phyloP scores from a whole-genome alignment of 768 basidiomycete species.

The Leccinum obscurum region DNA sequence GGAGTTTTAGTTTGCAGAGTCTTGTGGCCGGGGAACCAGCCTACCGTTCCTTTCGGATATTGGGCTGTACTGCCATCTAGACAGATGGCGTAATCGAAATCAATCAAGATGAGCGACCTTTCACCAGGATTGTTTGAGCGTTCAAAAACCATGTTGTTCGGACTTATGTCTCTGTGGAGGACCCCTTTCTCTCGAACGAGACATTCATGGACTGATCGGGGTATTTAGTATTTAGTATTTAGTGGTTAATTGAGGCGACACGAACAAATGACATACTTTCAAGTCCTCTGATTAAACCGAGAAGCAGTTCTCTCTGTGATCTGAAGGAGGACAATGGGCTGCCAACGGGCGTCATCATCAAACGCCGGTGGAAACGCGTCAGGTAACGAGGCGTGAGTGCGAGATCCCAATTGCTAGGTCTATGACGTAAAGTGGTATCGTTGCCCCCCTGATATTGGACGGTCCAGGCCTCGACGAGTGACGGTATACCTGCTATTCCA shows the following conservation, averaged over 20 bases:
- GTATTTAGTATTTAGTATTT: not conserved
- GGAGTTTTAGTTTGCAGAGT: not conserved
- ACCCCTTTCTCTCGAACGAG: not conserved
- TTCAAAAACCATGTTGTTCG: not conserved
- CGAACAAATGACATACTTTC: not conserved
- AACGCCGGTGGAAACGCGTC: too few species aligned
- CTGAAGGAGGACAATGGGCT: too few species aligned
- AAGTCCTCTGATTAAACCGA: too few species aligned
- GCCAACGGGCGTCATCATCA: too few species aligned
- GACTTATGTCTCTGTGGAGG: not conserved
- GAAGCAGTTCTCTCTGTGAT: too few species aligned
- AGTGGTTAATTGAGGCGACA: not conserved
- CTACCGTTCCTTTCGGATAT: not conserved
- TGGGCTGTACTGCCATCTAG: not conserved
- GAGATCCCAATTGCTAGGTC: too few species aligned
- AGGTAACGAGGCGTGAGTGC: too few species aligned
- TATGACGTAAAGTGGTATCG: too few species aligned
- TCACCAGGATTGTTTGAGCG: not conserved
- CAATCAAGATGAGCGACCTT: not conserved
- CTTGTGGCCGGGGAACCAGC: not conserved
- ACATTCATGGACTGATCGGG: not conserved
- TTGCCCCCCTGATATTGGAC: too few species aligned
- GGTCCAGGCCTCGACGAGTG: too few species aligned
- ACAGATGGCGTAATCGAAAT: not conserved
- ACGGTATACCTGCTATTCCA: too few species aligned